These are phyloP conservation scores for Fagopyrum homotropicum DNA, from an alignment of 148 eudicot species.

Conservation along the genomic window DNA sequence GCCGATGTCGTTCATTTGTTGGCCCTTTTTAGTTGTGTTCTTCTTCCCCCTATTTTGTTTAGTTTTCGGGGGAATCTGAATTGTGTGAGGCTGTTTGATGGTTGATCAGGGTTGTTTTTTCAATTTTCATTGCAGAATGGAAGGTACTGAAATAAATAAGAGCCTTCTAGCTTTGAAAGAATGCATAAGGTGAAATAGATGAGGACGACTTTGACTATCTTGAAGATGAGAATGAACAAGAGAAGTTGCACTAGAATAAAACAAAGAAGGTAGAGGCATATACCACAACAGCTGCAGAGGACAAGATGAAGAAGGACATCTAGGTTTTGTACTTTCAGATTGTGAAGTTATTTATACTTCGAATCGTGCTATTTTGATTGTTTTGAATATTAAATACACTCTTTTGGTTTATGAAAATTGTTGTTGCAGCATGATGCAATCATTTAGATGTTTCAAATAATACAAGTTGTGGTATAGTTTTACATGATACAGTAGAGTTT, in stretches of 20 bases:
- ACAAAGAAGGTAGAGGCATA: constrained; percentile 27
- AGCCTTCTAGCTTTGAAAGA: constrained; percentile 79
- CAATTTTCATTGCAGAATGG: constrained; percentile 47
- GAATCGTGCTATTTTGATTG: too few relatives aligned
- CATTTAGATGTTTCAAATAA: too few relatives aligned
- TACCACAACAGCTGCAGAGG: constrained; percentile 25
- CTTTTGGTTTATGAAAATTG: too few relatives aligned
- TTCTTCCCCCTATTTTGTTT: not conserved
- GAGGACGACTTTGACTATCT: constrained; percentile 36
- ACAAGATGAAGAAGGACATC: constrained; percentile 18
- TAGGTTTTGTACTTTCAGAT: too few relatives aligned
- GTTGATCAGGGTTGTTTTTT: not conserved
- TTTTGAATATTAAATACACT: too few relatives aligned
- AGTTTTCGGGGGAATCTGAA: not conserved
- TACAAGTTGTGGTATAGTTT: too few relatives aligned
- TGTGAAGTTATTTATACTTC: too few relatives aligned
- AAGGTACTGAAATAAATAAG: constrained; percentile 82
- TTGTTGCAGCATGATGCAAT: too few relatives aligned
- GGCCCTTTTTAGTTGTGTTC: not conserved
- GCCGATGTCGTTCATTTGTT: too few relatives aligned
- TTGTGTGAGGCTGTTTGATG: not conserved
- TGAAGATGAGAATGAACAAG: constrained; percentile 37
- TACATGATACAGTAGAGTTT: too few relatives aligned
- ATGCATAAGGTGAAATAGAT: constrained; percentile 38
- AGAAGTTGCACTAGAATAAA: constrained; percentile 24